Base-by-base conservation (phyloP, 106 monocot species). In the Alisma plantagoaquatica region DNA sequence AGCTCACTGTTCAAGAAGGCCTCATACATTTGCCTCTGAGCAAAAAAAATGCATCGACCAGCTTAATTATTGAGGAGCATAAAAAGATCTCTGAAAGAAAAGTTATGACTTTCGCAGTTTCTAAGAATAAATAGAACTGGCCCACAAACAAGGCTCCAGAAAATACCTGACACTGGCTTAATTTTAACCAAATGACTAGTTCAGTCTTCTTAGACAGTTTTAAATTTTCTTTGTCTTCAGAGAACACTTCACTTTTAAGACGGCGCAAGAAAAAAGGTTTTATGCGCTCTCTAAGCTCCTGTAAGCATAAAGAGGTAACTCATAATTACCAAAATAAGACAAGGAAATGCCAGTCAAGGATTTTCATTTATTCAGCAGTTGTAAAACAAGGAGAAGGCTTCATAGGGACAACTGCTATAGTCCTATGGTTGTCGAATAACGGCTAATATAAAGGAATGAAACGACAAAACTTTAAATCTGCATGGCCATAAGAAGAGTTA, bases 21-120 rank as follows among this genome's bases (percentile, higher is more conserved):
- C 86, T 98, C 98, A 75, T 98, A 98, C 15, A 98, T 51, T 78
- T 86, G 81, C 64, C 89, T 76, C 98, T 98, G 82, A 62, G 6
- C 67, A 56, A 53, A 42, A 56, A 47, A 70, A 58, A 22, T 59
- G 4, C 23, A 23, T 60, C 9, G 14, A 7, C 30, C 5, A 43
- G 17, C 26, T 31, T 23, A 30, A 30, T 53, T 1, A 2, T 57
- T 4, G 27, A 46, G 10, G 33, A 56, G 10, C 46, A 45, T 29
- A 48, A 38, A 38, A 38, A 38, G 35, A 14, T 7, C 14, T 38
- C 35, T 7, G 35, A 38, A 14, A 38, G 35, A 6, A 38, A 7
- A 38, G n/a, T n/a, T n/a, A n/a, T n/a, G n/a, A n/a, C n/a, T n/a
- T n/a, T n/a, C n/a, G n/a, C n/a, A n/a, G n/a, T n/a, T n/a, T n/a